A percentile compares a stretch with the other conserved stretches of the same genome.
phyloP scores from a whole-genome alignment of 495 filamentous ascomycete genomes.

The Penicillium salamii region DNA sequence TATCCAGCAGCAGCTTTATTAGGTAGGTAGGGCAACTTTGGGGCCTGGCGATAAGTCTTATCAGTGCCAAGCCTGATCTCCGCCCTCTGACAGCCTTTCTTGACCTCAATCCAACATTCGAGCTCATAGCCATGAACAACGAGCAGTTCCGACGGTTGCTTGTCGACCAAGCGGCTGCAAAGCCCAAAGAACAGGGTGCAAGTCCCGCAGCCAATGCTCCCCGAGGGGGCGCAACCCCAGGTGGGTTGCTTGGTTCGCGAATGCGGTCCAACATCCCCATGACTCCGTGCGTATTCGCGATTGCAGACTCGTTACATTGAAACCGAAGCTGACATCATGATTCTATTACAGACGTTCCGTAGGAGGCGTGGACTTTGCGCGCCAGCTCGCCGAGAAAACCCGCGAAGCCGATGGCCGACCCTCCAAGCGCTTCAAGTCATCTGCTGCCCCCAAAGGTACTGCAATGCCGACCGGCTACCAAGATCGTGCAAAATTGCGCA shows the following conservation, averaged over 20 bases:
- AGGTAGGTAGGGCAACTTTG: background rate
- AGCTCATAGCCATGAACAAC: conserved; percentile 74
- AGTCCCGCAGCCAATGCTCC: conserved; percentile 17
- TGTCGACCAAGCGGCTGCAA: conserved; percentile 41
- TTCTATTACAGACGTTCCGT: conserved; percentile 61
- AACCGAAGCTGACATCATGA: conserved; percentile 16
- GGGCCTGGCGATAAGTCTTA: background rate
- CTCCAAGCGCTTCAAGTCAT: conserved; percentile 69
- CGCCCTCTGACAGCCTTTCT: conserved; percentile 1
- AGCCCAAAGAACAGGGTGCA: conserved; percentile 11
- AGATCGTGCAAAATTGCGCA: conserved; percentile 67
- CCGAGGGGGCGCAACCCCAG: conserved; percentile 21
- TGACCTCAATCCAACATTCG: background rate
- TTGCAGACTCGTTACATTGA: background rate
- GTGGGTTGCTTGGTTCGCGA: conserved; percentile 47
- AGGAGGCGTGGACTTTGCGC: conserved; percentile 69
- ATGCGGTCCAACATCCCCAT: conserved; percentile 78
- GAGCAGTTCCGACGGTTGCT: conserved; percentile 91
- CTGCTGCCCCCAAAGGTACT: conserved; percentile 78
- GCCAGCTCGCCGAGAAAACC: conserved; percentile 79
- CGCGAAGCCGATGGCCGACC: conserved; percentile 45
- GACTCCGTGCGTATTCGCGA: conserved; percentile 62
- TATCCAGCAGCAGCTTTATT: no score
- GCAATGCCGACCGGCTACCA: conserved; percentile 77
- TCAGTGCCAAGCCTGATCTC: conserved; percentile 6